Evolutionary conservation across 1,284 basidiomycete species (phyloP), one percentile per base, ranked within the genome.

Genomic region (Cystobasidium pallidum): DNA sequence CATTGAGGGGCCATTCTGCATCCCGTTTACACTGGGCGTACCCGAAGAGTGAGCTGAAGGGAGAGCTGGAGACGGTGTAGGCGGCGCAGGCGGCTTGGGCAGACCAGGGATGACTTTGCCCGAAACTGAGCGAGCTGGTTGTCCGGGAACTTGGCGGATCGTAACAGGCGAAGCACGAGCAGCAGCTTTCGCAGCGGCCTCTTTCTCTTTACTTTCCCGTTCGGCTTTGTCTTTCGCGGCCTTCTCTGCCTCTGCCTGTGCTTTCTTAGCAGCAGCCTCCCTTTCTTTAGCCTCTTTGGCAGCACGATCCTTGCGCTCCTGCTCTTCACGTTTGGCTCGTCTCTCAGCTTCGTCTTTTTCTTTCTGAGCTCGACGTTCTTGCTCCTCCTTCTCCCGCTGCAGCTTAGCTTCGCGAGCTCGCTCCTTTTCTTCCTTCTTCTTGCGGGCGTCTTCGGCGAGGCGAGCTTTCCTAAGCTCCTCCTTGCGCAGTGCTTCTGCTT

Each of bases 401-500:
- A 79, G 76, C 70, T 79, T 79, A 52, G 85, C 85, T 72, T 86
- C 84, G 8, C 85, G 83, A 73, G 86, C 86, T 76, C 84, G 83
- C 77, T 91, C 89, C 76, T 91, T 89, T 54, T 87, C 86, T 75
- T 88, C 83, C 62, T 83, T 83, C 74, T 81, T 82, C 75, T 82
- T 83, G 62, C 80, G 75, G 19, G 83, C 82, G 78, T 85, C 83
- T 77, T 85, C 84, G 58, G 84, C 82, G 63, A 83, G 81, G 1
- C 84, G 82, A 75, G 82, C 83, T 72, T 81, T 80, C 74, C 82
- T 80, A 71, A 84, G 84, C 43, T 82, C 82, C 64, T 84, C 84
- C 73, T 81, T 81, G 52, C 82, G 80, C 28, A 79, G 78, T 11
- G 85, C 87, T 81, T 94, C 92, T 79, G 92, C 92, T 73, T 92